phyloP scores from a whole-genome alignment of 208 protist species.

The Plasmodiophora brassicae region DNA sequence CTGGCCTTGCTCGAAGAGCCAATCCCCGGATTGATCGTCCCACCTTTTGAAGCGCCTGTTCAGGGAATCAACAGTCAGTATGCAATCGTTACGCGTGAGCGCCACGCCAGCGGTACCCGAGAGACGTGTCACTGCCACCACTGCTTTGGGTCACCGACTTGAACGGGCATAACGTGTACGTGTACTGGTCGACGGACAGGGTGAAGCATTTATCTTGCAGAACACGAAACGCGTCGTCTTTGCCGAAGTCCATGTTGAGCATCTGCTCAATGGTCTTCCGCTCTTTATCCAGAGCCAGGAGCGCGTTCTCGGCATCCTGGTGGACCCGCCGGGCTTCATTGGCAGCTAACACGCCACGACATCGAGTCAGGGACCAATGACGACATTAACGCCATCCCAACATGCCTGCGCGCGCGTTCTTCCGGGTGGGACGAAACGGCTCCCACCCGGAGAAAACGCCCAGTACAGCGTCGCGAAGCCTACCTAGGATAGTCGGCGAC shows the following conservation, averaged over 20 bases:
- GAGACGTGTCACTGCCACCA: not conserved
- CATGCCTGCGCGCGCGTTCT: no score
- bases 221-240: not conserved
- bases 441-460: no score
- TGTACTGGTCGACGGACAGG: not conserved
- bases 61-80: not conserved
- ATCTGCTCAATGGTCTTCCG: not conserved
- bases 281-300: not conserved
- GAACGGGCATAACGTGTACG: not conserved
- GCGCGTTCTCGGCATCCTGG: not conserved
- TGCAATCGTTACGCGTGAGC: not conserved
- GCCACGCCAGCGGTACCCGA: not conserved
- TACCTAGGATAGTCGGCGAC: no score
- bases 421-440: no score
- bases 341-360: not conserved
- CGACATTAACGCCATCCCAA: no score
- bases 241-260: not conserved
- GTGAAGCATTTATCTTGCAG: not conserved
- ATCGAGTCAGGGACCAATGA: no score
- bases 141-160: not conserved
- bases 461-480: no score
- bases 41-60: not conserved
- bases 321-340: not conserved
- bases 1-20: constrained; percentile 51
- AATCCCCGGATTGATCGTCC: not conserved